Conservation (phyloP, 495 filamentous ascomycete species). For the Penicillium paradoxum region DNA sequence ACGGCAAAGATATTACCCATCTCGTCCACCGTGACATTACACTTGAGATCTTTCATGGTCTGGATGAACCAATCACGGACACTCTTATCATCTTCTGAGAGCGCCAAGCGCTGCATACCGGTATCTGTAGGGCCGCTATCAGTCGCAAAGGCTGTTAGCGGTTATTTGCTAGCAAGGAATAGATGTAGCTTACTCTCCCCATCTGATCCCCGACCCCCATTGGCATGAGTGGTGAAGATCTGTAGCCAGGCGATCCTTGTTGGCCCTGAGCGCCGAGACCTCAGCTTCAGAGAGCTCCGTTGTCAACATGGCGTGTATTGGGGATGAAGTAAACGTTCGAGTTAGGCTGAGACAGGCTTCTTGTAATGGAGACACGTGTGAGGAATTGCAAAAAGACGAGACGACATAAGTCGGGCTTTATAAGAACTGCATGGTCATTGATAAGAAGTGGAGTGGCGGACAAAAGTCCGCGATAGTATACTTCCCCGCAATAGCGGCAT, state of each 20-base stretch:
- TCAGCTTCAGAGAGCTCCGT: constrained; percentile 38
- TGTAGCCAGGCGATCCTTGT: constrained; percentile 54
- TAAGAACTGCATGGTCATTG: background rate
- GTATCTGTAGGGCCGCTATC: constrained; percentile 53
- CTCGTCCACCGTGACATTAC: constrained; percentile 54
- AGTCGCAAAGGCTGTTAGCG: background rate
- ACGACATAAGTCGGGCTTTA: background rate
- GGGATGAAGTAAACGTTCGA: constrained; percentile 23
- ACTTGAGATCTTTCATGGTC: constrained; percentile 58
- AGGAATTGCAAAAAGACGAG: background rate
- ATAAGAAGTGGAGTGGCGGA: constrained; percentile 9
- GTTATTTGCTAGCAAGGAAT: background rate
- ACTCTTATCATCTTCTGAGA: constrained; percentile 65
- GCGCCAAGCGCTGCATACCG: constrained; percentile 62
- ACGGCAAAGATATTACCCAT: constrained; percentile 79
- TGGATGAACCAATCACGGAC: constrained; percentile 73
- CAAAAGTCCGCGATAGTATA: constrained; percentile 2
- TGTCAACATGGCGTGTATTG: constrained; percentile 32
- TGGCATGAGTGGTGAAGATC: constrained; percentile 63
- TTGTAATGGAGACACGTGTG: background rate
- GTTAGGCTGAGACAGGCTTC: background rate
- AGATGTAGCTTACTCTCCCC: constrained; percentile 53
- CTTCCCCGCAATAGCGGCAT: background rate
- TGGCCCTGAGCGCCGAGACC: constrained; percentile 47
- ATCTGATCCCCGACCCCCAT: constrained; percentile 61